Conservation (phyloP, 805 yeast species). For the Candida xiaguanensis region DNA sequence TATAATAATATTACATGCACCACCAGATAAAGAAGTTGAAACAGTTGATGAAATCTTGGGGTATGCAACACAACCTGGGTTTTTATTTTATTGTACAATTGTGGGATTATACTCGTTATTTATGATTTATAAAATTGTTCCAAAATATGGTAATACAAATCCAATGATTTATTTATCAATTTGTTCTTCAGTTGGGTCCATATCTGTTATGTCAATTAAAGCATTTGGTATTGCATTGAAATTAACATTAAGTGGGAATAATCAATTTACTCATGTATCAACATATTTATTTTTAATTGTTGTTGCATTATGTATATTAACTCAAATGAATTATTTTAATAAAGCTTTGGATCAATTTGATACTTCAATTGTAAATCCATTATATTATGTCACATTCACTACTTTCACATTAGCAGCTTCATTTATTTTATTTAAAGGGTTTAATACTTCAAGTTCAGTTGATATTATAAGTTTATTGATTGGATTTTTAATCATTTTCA, state of each 20-base stretch:
- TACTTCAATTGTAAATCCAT: slow-evolving; percentile 86
- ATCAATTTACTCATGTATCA: slow-evolving; percentile 81
- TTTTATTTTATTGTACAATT: slow-evolving; percentile 57
- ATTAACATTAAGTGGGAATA: slow-evolving; percentile 77
- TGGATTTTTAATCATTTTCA: slow-evolving; percentile 82
- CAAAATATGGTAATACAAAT: slow-evolving; percentile 70
- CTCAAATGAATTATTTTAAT: slow-evolving; percentile 93
- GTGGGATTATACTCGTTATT: slow-evolving; percentile 69
- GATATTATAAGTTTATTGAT: slow-evolving; percentile 77
- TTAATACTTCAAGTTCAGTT: slow-evolving; percentile 77
- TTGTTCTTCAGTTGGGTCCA: slow-evolving; percentile 87
- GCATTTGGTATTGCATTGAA: slow-evolving; percentile 92
- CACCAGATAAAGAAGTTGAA: slow-evolving; percentile 84
- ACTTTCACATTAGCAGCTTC: slow-evolving; percentile 85
- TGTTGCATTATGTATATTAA: slow-evolving; percentile 75
- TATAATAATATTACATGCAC: slow-evolving; percentile 86
- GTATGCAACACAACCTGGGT: slow-evolving; percentile 77
- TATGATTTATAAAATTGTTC: slow-evolving; percentile 82
- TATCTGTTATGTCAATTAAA: slow-evolving; percentile 87
- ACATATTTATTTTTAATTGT: slow-evolving; percentile 78
- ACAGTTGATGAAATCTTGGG: slow-evolving; percentile 84
- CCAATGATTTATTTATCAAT: slow-evolving; percentile 89
- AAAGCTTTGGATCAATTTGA: slow-evolving; percentile 92
- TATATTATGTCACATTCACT: slow-evolving; percentile 88
- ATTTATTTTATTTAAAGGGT: slow-evolving; percentile 80